Percentiles rank a stretch among this genome's conserved stretches.
These are phyloP conservation scores for Domatiomyces globalis DNA, from an alignment of 2,329 filamentous ascomycete species.

Conservation along the genomic window DNA sequence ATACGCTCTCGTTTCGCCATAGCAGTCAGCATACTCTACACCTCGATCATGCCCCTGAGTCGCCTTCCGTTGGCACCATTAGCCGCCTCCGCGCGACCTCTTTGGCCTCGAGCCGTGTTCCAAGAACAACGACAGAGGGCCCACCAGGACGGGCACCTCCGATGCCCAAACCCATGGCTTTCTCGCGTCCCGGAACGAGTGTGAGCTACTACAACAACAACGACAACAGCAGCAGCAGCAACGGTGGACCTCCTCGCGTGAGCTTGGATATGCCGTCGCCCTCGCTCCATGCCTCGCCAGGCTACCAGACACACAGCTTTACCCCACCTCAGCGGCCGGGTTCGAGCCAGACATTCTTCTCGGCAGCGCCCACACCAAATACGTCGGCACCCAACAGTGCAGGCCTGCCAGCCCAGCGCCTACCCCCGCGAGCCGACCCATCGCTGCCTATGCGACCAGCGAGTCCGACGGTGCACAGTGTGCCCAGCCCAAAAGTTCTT, in stretches of 20 bases:
- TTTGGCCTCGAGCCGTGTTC: slow-evolving; percentile 30
- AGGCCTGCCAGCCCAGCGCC: background rate
- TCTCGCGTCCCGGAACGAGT: background rate
- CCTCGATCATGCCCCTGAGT: slow-evolving; percentile 5
- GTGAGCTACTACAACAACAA: background rate
- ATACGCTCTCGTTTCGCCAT: background rate
- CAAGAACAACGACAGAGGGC: slow-evolving; percentile 10
- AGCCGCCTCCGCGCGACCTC: slow-evolving; percentile 44
- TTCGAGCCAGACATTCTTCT: slow-evolving; percentile 19
- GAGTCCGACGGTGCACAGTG: background rate
- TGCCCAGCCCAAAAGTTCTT: slow-evolving; percentile 47
- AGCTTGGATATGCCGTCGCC: slow-evolving; percentile 34
- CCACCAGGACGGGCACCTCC: slow-evolving; percentile 4
- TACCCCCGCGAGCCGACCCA: too few relatives aligned
- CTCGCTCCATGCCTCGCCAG: slow-evolving; percentile 9
- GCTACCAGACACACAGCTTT: slow-evolving; percentile 14
- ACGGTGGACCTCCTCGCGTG: slow-evolving; percentile 23
- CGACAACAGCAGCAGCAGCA: slow-evolving; percentile 8
- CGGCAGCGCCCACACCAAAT: slow-evolving; percentile 1
- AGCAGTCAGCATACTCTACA: background rate
- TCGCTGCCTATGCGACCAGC: too few relatives aligned
- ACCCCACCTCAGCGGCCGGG: slow-evolving; percentile 18
- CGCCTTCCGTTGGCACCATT: slow-evolving; percentile 37
- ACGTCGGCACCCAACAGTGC: background rate
- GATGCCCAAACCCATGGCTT: background rate